A percentile compares a stretch with the other conserved stretches of the same genome.
phyloP scores from a whole-genome alignment of 371 early-diverging fungal species.

The Saksenaea oblongispora region DNA sequence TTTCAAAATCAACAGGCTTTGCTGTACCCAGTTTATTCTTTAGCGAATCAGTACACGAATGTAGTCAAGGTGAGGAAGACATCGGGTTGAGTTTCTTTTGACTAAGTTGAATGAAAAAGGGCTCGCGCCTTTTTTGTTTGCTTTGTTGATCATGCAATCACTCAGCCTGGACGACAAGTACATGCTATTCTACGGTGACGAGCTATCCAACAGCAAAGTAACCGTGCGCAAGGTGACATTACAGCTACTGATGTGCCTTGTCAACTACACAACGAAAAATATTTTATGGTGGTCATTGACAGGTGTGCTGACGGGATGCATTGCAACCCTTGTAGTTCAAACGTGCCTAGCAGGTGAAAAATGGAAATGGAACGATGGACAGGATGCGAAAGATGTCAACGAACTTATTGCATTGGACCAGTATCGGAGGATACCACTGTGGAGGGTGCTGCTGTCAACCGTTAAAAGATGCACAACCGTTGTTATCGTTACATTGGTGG shows the following conservation, averaged over 20 bases:
- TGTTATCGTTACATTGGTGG: constrained; percentile 27
- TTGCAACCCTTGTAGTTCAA: constrained; percentile 43
- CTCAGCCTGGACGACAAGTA: constrained; percentile 56
- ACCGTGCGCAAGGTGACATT: constrained; percentile 48
- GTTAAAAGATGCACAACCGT: constrained; percentile 27
- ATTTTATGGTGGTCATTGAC: constrained; percentile 67
- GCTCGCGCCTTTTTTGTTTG: constrained; percentile 58
- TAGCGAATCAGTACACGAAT: constrained; percentile 62
- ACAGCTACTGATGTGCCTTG: constrained; percentile 53
- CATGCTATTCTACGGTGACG: constrained; percentile 45
- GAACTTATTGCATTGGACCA: constrained; percentile 33
- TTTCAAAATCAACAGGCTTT: constrained; percentile 60
- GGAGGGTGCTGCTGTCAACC: constrained; percentile 38
- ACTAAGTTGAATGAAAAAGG: constrained; percentile 31
- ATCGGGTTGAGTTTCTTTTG: constrained; percentile 8
- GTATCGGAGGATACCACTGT: constrained; percentile 41
- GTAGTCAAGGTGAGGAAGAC: constrained; percentile 54
- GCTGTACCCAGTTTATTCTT: constrained; percentile 60
- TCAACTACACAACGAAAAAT: constrained; percentile 55
- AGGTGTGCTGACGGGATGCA: constrained; percentile 51
- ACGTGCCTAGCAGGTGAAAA: constrained; percentile 28
- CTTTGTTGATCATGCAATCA: constrained; percentile 57
- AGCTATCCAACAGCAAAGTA: constrained; percentile 33
- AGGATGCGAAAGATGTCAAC: constrained; percentile 28
- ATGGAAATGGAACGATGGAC: constrained; percentile 26